These are phyloP conservation scores for Apiospora phragmitis DNA, from an alignment of 2,329 filamentous ascomycete genomes.

Conservation along the genomic window DNA sequence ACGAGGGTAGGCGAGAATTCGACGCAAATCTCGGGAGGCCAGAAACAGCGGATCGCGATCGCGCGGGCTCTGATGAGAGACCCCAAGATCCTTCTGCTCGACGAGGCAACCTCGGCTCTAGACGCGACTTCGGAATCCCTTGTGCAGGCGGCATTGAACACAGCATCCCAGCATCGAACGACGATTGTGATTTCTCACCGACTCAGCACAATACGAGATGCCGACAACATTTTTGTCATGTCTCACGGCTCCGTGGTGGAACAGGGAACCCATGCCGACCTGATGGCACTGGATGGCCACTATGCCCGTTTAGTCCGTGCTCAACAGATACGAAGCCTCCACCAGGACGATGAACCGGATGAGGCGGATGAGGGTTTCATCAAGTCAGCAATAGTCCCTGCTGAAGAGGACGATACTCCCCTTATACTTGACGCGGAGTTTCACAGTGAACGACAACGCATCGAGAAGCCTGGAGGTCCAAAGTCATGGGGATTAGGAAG, in stretches of 20 bases:
- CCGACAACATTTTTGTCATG: constrained; percentile 90
- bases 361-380: background rate
- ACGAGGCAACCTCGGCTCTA: constrained; percentile 75
- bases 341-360: background rate
- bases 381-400: background rate
- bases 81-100: constrained; percentile 78
- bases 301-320: constrained; percentile 76
- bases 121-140: constrained; percentile 73
- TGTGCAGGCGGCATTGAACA: constrained; percentile 75
- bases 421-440: background rate
- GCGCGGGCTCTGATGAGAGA: constrained; percentile 82
- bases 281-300: constrained; percentile 65
- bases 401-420: background rate
- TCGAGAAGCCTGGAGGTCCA: constrained; percentile 19
- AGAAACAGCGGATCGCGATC: constrained; percentile 91
- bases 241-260: constrained; percentile 83
- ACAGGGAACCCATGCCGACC: constrained; percentile 71
- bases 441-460: background rate
- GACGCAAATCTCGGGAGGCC: constrained; percentile 77
- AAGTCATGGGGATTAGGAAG: constrained; percentile 19
- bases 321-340: constrained; percentile 57
- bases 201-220: constrained; percentile 85
- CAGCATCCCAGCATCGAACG: constrained; percentile 77
- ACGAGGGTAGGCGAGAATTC: constrained; percentile 84
- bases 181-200: constrained; percentile 91